Percentiles rank a stretch among this genome's conserved stretches.
These are phyloP conservation scores for Dactylellina parvicollis DNA, from an alignment of 2,329 filamentous ascomycete species.

Conservation along the genomic window DNA sequence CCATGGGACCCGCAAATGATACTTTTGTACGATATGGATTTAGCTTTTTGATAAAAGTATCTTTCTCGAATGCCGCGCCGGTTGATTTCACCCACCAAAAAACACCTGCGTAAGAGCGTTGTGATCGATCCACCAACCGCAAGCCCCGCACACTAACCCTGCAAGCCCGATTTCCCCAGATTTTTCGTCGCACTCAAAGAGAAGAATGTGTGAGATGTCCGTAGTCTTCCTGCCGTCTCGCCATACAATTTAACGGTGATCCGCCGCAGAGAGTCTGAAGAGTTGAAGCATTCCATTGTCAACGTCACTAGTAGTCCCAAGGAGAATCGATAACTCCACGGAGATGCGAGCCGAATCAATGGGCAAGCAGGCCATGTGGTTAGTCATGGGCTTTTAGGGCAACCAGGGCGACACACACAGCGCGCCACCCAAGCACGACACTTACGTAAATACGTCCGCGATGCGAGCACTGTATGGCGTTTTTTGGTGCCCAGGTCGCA, in stretches of 20 bases:
- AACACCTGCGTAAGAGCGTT: not conserved
- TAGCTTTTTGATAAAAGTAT: not conserved
- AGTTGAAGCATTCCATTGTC: not conserved
- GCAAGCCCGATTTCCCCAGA: slow-evolving; percentile 51
- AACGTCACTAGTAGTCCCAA: not conserved
- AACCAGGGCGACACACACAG: slow-evolving; percentile 6
- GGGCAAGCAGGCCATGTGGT: slow-evolving; percentile 13
- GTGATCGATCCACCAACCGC: slow-evolving; percentile 16
- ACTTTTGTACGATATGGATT: slow-evolving; percentile 15
- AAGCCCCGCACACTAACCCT: slow-evolving; percentile 44
- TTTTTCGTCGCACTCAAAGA: slow-evolving; percentile 4
- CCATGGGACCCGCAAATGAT: not conserved
- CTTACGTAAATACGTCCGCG: slow-evolving; percentile 49
- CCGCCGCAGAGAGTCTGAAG: not conserved
- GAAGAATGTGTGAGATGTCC: not conserved
- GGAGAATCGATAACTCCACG: slow-evolving; percentile 5
- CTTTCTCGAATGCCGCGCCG: not conserved
- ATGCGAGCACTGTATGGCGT: not conserved
- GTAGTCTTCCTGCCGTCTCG: not conserved
- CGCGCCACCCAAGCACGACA: slow-evolving; percentile 14
- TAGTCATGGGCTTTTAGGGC: slow-evolving; percentile 18
- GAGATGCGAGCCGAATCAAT: slow-evolving; percentile 21
- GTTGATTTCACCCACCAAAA: not conserved
- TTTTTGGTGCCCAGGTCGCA: not conserved
- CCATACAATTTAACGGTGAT: not conserved